These are phyloP conservation scores for Fonsecaea nubica DNA, from an alignment of 2,329 filamentous ascomycete genomes.

Conservation along the genomic window DNA sequence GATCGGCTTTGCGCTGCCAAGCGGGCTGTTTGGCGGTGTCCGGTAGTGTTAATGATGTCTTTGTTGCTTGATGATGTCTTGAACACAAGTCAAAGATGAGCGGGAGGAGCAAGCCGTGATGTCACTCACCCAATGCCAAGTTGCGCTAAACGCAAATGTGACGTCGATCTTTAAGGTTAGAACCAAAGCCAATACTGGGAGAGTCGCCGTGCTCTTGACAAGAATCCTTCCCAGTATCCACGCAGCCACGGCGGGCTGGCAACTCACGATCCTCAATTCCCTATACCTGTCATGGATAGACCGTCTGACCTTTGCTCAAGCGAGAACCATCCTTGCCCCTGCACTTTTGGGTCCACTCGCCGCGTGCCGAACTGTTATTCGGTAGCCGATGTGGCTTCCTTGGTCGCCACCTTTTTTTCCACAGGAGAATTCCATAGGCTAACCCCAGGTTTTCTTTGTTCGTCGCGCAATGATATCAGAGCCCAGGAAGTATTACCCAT, in stretches of 20 bases:
- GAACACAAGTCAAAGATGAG: background rate
- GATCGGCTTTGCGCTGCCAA: background rate
- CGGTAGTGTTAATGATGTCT: background rate
- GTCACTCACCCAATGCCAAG: background rate
- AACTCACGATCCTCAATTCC: background rate
- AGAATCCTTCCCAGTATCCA: background rate
- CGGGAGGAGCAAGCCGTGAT: background rate
- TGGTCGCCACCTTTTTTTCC: slow-evolving; percentile 3
- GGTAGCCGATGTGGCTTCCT: background rate
- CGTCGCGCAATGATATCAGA: background rate
- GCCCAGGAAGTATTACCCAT: background rate
- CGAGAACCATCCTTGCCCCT: background rate
- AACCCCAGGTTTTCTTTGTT: background rate
- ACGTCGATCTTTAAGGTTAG: background rate
- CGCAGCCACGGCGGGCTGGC: background rate
- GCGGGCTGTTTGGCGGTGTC: background rate
- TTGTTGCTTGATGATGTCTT: background rate
- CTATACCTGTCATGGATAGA: background rate
- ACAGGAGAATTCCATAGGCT: background rate
- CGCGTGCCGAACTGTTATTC: background rate
- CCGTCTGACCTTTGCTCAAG: background rate
- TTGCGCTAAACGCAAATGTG: background rate
- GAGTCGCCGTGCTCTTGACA: background rate
- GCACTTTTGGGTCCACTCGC: background rate
- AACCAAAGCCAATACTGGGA: background rate